Conservation (phyloP, 148 eudicot genomes). For the Amaranthus palmeri region DNA sequence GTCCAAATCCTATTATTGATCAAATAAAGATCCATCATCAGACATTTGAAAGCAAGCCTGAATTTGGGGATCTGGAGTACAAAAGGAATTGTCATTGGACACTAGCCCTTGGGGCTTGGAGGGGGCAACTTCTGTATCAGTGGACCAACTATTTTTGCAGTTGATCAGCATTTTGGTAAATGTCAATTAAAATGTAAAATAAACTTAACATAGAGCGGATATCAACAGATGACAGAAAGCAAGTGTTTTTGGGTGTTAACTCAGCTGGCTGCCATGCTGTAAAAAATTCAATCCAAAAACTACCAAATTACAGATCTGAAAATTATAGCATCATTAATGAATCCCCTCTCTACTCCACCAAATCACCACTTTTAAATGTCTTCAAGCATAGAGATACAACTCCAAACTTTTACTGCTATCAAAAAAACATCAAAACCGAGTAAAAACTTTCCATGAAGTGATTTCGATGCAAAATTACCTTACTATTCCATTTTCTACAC, state of each 20-base stretch:
- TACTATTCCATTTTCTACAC: background rate
- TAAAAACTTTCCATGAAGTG: background rate
- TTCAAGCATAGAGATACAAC: background rate
- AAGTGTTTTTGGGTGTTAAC: background rate
- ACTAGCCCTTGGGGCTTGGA: background rate
- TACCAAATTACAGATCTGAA: background rate
- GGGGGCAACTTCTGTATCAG: background rate
- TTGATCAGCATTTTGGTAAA: background rate
- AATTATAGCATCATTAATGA: background rate
- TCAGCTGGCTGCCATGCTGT: background rate
- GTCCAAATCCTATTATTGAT: too few species aligned
- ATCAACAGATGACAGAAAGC: background rate
- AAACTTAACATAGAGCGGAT: background rate
- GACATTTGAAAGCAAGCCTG: too few species aligned
- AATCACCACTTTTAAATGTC: background rate
- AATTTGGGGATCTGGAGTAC: background rate
- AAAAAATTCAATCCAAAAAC: background rate
- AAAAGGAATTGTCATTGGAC: background rate
- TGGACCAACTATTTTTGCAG: background rate
- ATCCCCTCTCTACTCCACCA: background rate
- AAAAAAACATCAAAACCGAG: slow-evolving; percentile 2
- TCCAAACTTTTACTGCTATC: background rate
- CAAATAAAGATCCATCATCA: too few species aligned
- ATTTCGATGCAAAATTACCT: background rate
- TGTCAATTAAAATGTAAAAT: background rate